A percentile compares a stretch with the other conserved stretches of the same genome.
Evolutionary conservation across 306 rosid species (phyloP).

Genomic region (Inga laurina): DNA sequence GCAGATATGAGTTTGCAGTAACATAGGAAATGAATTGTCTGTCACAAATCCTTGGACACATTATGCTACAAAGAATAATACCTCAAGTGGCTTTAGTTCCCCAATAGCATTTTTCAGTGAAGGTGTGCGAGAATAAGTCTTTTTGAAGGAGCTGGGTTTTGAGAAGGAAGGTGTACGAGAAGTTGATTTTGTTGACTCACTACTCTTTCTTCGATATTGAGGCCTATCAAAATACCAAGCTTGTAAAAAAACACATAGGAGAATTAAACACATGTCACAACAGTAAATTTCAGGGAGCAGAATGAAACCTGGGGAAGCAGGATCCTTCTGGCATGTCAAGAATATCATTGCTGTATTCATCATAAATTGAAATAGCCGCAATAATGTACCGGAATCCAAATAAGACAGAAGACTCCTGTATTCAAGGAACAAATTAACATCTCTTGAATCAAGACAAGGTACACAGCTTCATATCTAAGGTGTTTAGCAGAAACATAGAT

Average conservation of each 20-base stretch:
- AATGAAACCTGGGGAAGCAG: constrained; percentile 84
- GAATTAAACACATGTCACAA: constrained; percentile 9
- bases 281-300: constrained; percentile 19
- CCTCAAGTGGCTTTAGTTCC: constrained; percentile 87
- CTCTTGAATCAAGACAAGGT: background rate
- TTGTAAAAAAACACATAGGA: constrained; percentile 14
- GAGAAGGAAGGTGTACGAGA: constrained; percentile 50
- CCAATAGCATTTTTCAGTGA: constrained; percentile 59
- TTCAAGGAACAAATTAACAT: constrained; percentile 38
- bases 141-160: constrained; percentile 54
- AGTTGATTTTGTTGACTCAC: constrained; percentile 24
- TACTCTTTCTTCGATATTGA: constrained; percentile 51
- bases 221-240: constrained; percentile 46
- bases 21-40: background rate
- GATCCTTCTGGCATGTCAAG: constrained; percentile 96
- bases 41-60: background rate
- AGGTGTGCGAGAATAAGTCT: constrained; percentile 50
- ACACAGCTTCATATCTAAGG: background rate
- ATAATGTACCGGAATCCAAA: constrained; percentile 63
- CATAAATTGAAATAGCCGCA: constrained; percentile 87
- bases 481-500: background rate
- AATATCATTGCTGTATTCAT: constrained; percentile 91
- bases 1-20: constrained; percentile 4
- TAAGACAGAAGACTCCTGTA: constrained; percentile 80
- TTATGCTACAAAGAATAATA: constrained; percentile 37